Base-by-base conservation (phyloP, 164 flowering plant species). In the Magnolia changhungtana region DNA sequence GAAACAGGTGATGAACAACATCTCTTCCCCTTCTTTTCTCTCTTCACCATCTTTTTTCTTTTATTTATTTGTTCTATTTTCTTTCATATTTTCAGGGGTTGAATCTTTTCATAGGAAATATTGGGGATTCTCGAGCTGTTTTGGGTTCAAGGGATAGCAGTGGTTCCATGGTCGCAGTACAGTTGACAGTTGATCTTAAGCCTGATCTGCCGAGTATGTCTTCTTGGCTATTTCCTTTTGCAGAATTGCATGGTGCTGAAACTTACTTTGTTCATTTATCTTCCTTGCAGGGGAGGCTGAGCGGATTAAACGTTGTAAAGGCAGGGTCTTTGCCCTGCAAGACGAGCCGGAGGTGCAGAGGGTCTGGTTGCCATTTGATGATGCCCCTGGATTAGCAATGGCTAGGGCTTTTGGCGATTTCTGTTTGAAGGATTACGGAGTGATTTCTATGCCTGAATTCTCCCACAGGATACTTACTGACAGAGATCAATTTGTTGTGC, bases 341-440 rank as follows among this genome's bases (percentile, higher is more conserved):
- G 98, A 92, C 78, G 99, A 96, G 78, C 99, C 98, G 69, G 97
- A 92, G 82, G 98, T 96, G 76, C 86, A 85, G 59, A 85, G 98
- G 76, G 97, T 92, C 67, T 92, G 97, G 97, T 76, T 92, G 83
- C 97, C 97, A 14, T 88, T 85, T 81, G 95, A 90, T 83, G 90
- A 92, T 85, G 92, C 92, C 69, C 97, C 97, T 67, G 97, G 97
- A n/a, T 80, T 92, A 76, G 98, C 99, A 80, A 96, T 96, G 99
- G 98, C 99, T 75, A 86, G 99, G 78, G 98, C 99, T 55, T 96
- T 96, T 85, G 99, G 99, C 13, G 99, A 96, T 83, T 96, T 96
- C 72, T 93, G 98, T 84, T 81, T 96, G 84, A 96, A 96, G 84
- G 95, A 96, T 7, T 96, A 92, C 83, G 99, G 98, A 20, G 94